Base-by-base conservation (phyloP, 306 rosid genomes). In the Castanea sativa region DNA sequence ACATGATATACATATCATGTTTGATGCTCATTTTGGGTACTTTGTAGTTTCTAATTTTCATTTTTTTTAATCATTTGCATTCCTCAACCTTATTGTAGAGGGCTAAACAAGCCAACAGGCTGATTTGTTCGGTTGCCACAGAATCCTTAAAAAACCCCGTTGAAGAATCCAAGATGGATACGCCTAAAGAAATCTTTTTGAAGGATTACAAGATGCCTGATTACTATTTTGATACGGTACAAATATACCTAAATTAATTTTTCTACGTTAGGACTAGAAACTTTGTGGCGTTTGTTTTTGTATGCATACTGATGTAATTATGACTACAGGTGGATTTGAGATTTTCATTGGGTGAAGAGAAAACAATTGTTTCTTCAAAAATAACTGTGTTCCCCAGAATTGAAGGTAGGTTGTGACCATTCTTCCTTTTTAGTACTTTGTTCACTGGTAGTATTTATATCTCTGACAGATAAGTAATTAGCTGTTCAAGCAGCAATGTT, bases 171-270 rank as follows among this genome's bases (percentile, higher is more conserved):
- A 75, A 88, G 77, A 95, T 95, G 99, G 96, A 74, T 80, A 1
- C 83, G 27, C 99, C 96, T 20, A 95, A 80, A 55, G 98, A 95
- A 88, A 90, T 95, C 70, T 90, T 93, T 86, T 89, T 95, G 87
- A 93, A 91, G 86, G 96, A 95, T 75, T 95, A 95, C 83, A 88
- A 91, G 83, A 88, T 25, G 92, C 98, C 99, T 19, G 93, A 95
- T 88, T 90, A 93, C 89, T 93, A 91, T 86, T 93, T 95, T 82
- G 98, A 95, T 53, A 82, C 87, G 81, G 98, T 93, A 85, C 49
- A 79, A 51, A 78, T 76, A 73, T 73, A 58, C 18, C 4, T 56
- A 61, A 73, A 72, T 64, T 73, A 74, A 61, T 63, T 20, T 75
- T 33, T 88, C 69, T 43, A 69, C 45, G 68, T 81, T 77, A 74